Base-by-base conservation (phyloP, 106 monocot genomes). In the Amphibolis antarctica region DNA sequence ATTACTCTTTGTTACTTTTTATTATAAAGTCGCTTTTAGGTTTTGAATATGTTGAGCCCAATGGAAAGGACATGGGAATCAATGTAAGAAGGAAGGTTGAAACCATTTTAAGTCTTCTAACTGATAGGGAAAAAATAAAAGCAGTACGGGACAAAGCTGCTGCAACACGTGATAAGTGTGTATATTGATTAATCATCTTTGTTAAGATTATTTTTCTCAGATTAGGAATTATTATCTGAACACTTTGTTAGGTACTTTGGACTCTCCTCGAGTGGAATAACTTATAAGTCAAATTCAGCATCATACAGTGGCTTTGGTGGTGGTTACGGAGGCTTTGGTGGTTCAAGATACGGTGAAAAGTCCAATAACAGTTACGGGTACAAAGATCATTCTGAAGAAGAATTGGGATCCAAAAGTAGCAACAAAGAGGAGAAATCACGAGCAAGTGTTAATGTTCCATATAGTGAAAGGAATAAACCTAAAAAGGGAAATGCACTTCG, bases 31-130 rank as follows among this genome's bases (percentile, higher is more conserved):
- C 78, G 49, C 74, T 88, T 66, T 82, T 87, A 78, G 76, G 74
- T 54, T 98, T 85, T 83, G 82, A 91, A 64, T 83, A 80, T 75
- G 80, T 88, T 69, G 98, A 98, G 42, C 91, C 87, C 53, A 91
- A 85, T 81, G 90, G 90, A 55, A 98, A 98, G 68, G 98, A 98
- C 76, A 70, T 75, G 28, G 98, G 98, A 19, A 75, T 98, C 66
- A 88, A 90, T 66, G 91, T 98, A 25, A 82, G 98, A 66, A 98
- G 88, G 75, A 91, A 98, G 68, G 82, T 71, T 5, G 98, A 98
- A 76, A 84, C 85, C 29, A 74, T 98, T 60, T 72, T 85, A 56
- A 67, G 66, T 48, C 82, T 85, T 62, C 44, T 91, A 28, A 76
- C 69, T 79, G 82, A 98, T 46, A 88, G 81, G 61, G 98, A 85